Base-by-base conservation (phyloP, 106 monocot genomes). In the Dendrobium huoshanense region DNA sequence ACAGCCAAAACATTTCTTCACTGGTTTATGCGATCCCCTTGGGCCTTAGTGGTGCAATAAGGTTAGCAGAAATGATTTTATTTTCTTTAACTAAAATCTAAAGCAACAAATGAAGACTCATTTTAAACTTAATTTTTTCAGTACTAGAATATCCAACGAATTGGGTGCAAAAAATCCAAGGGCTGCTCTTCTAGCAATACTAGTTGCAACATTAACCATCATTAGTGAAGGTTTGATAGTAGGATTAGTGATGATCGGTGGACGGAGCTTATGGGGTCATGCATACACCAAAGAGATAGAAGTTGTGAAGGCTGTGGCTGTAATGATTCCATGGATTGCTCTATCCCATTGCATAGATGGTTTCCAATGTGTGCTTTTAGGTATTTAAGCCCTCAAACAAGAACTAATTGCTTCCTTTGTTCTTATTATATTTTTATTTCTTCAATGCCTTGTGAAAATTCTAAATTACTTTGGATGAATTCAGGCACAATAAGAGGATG, bases 281-380 rank as follows among this genome's bases (percentile, higher is more conserved):
- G 76, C 48, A 13, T 76, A 76, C 15, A 76, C 47, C 76, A 24
- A 24, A 8, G 76, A 76, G 22, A 49, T 1, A 7, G 8, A 47
- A n/a, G 24, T 76, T 8, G 76, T 48, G 8, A 48, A 49, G 0
- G 76, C 76, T 8, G 44, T 76, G 18, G 76, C 44, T n/a, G 27
- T 20, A 4, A 76, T 49, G 76, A 47, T 76, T 45, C 76, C 76
- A 47, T 49, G 44, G 76, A 76, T 76, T 76, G 48, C 76, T 9
- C 9, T 76, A 6, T 47, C 48, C 9, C 47, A 76, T 48, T 76
- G 19, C 49, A 25, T 76, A 3, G 49, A 76, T 48, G 76, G 76
- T 20, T 47, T 49, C 9, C 76, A 48, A 37, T 48, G 76, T 25
- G 76, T 77, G 18, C 27, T 77, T 45, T 49, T 25, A 77, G 76